These are phyloP conservation scores for Myxozyma vanderwaltii DNA, from an alignment of 805 yeast genomes.

Conservation along the genomic window DNA sequence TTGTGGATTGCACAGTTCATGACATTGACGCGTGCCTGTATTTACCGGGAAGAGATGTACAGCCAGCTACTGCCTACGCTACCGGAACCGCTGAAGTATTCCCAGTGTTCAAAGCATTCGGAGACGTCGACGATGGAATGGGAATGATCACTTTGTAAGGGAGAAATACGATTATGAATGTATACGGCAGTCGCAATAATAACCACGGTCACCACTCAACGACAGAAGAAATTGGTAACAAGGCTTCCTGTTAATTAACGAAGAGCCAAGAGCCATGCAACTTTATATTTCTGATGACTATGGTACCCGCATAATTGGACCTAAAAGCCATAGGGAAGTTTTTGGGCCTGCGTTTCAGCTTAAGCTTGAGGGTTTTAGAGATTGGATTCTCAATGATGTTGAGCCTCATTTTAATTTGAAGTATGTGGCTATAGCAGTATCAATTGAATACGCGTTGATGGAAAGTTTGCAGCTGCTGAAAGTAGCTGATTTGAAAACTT, in stretches of 20 bases:
- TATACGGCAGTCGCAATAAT: slow-evolving; percentile 34
- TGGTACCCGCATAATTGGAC: slow-evolving; percentile 29
- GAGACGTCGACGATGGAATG: slow-evolving; percentile 36
- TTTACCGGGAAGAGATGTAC: slow-evolving; percentile 29
- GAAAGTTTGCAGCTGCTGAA: slow-evolving; percentile 10
- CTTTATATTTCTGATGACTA: slow-evolving; percentile 26
- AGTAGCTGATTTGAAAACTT: not conserved
- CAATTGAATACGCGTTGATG: slow-evolving; percentile 29
- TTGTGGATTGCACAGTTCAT: slow-evolving; percentile 36
- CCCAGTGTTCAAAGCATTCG: slow-evolving; percentile 33
- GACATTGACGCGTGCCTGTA: slow-evolving; percentile 35
- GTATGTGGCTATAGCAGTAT: slow-evolving; percentile 35
- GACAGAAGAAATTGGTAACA: slow-evolving; percentile 37
- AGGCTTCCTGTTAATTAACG: slow-evolving; percentile 32
- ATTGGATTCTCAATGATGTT: slow-evolving; percentile 28
- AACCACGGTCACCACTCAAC: slow-evolving; percentile 35
- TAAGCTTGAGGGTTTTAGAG: slow-evolving; percentile 28
- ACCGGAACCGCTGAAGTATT: slow-evolving; percentile 33
- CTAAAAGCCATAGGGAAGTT: slow-evolving; percentile 24
- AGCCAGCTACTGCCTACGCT: slow-evolving; percentile 32
- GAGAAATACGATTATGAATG: slow-evolving; percentile 20
- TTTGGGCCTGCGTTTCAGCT: slow-evolving; percentile 22
- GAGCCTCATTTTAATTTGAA: slow-evolving; percentile 25
- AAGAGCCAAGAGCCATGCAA: slow-evolving; percentile 24
- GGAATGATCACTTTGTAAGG: slow-evolving; percentile 33